Evolutionary conservation across 2,329 filamentous ascomycete genomes (phyloP).

Genomic region (Karstenula rhodostoma): DNA sequence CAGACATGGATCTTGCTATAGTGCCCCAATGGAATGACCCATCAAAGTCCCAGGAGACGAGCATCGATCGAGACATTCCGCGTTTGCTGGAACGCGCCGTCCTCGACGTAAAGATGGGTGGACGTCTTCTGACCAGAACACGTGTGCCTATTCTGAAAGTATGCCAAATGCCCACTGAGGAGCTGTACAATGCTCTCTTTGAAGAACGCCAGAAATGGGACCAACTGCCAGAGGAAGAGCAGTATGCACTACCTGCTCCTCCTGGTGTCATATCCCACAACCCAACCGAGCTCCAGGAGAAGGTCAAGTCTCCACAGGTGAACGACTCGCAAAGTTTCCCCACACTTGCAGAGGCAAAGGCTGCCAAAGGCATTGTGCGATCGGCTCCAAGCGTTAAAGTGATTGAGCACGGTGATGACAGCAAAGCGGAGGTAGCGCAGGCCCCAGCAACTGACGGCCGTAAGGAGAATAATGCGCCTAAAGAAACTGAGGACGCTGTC

Average conservation of each 20-base stretch:
- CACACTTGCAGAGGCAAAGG: conserved; percentile 10
- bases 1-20: conserved; percentile 88
- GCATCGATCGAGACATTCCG: conserved; percentile 69
- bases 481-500: not conserved
- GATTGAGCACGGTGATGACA: not conserved
- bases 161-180: conserved; percentile 72
- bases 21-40: conserved; percentile 64
- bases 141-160: conserved; percentile 89
- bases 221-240: conserved; percentile 57
- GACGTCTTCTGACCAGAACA: conserved; percentile 78
- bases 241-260: conserved; percentile 43
- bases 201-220: conserved; percentile 78
- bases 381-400: not conserved
- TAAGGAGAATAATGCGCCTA: not conserved
- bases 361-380: not conserved
- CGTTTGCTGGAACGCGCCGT: conserved; percentile 78
- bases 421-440: not conserved
- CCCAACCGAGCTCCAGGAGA: conserved; percentile 16
- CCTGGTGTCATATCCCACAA: conserved; percentile 3
- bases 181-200: conserved; percentile 67
- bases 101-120: conserved; percentile 75
- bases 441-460: not conserved
- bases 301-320: conserved; percentile 19
- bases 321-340: conserved; percentile 21
- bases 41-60: conserved; percentile 30